phyloP scores from a whole-genome alignment of 306 rosid species.

The Dalbergia cochinchinensis region DNA sequence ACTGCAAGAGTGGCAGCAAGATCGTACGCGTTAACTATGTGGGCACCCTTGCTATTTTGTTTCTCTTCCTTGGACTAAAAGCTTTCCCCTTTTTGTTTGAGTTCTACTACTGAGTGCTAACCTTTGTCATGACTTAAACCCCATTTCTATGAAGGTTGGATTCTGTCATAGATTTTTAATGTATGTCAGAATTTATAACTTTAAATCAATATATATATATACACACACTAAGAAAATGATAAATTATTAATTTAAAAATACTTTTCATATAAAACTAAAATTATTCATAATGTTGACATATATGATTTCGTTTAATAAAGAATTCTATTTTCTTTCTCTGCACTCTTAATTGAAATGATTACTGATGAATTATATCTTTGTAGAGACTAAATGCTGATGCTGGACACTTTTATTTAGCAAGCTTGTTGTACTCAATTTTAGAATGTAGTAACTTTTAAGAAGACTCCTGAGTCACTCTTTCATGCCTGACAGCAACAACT shows the following conservation, averaged over 20 bases:
- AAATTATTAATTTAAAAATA: too few species aligned
- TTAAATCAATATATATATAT: too few species aligned
- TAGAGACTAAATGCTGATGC: not conserved
- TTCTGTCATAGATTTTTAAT: not conserved
- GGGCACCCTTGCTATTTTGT: not conserved
- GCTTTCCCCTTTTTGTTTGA: not conserved
- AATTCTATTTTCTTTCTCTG: not conserved
- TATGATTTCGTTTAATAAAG: not conserved
- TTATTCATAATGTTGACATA: too few species aligned
- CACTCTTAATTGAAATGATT: constrained; percentile 1
- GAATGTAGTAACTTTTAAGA: not conserved
- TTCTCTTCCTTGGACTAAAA: not conserved
- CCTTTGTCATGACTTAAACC: constrained; percentile 10
- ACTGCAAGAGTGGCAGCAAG: constrained; percentile 7
- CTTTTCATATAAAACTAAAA: too few species aligned
- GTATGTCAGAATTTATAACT: not conserved
- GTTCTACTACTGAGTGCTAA: not conserved
- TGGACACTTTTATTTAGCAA: constrained; percentile 23
- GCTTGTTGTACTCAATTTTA: constrained; percentile 9
- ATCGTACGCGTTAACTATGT: not conserved
- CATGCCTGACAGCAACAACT: not conserved
- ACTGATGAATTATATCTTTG: not conserved
- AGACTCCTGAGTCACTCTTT: not conserved
- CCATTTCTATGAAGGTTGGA: not conserved
- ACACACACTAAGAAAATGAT: too few species aligned